Percentiles rank a stretch among this genome's conserved stretches.
Conservation (phyloP, 1,284 basidiomycete species). For the Rugosomyces carneus region DNA sequence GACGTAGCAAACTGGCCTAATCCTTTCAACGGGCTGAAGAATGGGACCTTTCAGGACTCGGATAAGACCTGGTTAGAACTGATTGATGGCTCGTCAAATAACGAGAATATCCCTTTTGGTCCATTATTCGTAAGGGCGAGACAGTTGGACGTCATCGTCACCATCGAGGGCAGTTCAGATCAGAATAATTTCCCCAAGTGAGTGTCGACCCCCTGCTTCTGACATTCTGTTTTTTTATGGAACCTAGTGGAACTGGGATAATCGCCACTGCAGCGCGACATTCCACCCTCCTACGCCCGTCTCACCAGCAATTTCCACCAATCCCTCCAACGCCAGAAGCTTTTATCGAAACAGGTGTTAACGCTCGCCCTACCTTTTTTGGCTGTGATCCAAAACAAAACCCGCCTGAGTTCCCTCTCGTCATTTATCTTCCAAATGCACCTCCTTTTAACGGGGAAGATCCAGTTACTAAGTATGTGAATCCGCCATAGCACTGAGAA, state of each 20-base stretch:
- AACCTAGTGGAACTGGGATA: constrained; percentile 42
- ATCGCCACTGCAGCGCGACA: constrained; percentile 37
- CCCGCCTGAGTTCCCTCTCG: constrained; percentile 48
- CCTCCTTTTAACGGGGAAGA: constrained; percentile 51
- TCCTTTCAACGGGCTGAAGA: constrained; percentile 47
- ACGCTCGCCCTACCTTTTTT: constrained; percentile 70
- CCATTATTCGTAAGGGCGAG: constrained; percentile 61
- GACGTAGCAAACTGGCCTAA: constrained; percentile 68
- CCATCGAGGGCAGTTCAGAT: constrained; percentile 61
- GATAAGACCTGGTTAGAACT: constrained; percentile 46
- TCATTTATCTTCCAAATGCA: constrained; percentile 61
- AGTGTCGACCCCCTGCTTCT: constrained; percentile 24
- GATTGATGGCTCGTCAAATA: constrained; percentile 55
- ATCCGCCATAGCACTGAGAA: background rate
- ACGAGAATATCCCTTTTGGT: constrained; percentile 61
- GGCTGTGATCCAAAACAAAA: constrained; percentile 55
- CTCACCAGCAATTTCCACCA: constrained; percentile 59
- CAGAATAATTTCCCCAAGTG: constrained; percentile 67
- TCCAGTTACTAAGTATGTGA: constrained; percentile 53
- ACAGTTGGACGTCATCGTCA: constrained; percentile 62
- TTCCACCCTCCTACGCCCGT: constrained; percentile 37
- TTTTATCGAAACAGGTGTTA: constrained; percentile 60
- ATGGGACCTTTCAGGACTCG: constrained; percentile 41
- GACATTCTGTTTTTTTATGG: background rate
- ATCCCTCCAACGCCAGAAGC: constrained; percentile 47